Percentiles rank a stretch among this genome's conserved stretches.
These are phyloP conservation scores for Lavandula angustifolia DNA, from an alignment of 257 asterid genomes.

Conservation along the genomic window DNA sequence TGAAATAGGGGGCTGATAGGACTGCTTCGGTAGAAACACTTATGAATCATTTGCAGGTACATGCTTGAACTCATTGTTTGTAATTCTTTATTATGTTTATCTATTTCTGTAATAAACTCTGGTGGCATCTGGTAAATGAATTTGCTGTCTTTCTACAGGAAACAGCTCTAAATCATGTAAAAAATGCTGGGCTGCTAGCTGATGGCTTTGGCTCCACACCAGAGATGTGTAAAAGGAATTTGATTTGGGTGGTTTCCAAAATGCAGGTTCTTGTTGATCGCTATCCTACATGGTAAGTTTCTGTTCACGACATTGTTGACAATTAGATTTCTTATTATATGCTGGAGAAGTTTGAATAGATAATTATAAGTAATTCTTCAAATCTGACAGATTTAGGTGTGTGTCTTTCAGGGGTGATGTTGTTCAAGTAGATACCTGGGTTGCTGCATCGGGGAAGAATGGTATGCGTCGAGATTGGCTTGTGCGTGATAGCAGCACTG, in stretches of 20 bases:
- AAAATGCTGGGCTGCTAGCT: slow-evolving; percentile 77
- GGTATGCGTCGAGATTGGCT: slow-evolving; percentile 99
- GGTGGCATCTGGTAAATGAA: slow-evolving; percentile 24
- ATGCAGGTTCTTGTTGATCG: slow-evolving; percentile 90
- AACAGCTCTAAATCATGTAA: slow-evolving; percentile 95
- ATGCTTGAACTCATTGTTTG: slow-evolving; percentile 14
- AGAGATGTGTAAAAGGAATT: slow-evolving; percentile 86
- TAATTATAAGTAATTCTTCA: neutral
- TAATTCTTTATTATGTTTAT: slow-evolving; percentile 6
- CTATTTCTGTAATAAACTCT: neutral
- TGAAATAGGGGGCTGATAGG: slow-evolving; percentile 97
- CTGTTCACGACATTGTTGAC: slow-evolving; percentile 3
- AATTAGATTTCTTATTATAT: neutral
- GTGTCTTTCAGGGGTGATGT: slow-evolving; percentile 79
- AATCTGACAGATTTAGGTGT: slow-evolving; percentile 29
- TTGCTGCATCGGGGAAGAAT: slow-evolving; percentile 95
- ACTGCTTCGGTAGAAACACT: slow-evolving; percentile 92
- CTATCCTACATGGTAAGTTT: slow-evolving; percentile 90
- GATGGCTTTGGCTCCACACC: slow-evolving; percentile 98
- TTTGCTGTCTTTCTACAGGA: slow-evolving; percentile 59
- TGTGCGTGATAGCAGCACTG: slow-evolving; percentile 75
- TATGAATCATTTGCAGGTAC: slow-evolving; percentile 97
- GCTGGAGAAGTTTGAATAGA: slow-evolving; percentile 19
- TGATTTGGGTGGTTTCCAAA: slow-evolving; percentile 94
- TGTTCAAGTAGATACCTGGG: slow-evolving; percentile 97